These are phyloP conservation scores for Hericium alpestre DNA, from an alignment of 768 basidiomycete genomes.

Conservation along the genomic window DNA sequence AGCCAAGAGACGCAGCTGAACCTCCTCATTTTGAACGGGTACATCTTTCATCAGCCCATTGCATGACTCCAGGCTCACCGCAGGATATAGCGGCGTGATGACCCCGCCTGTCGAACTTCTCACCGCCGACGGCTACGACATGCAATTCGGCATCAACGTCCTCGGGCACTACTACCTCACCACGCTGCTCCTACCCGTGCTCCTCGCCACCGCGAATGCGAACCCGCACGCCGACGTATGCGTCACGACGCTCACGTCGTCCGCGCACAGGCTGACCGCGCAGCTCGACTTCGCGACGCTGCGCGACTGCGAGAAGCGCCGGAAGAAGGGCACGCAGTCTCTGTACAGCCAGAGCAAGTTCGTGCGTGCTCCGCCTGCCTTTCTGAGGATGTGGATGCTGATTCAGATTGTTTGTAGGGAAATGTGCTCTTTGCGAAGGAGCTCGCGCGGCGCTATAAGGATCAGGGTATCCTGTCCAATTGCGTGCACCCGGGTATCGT, in stretches of 20 bases:
- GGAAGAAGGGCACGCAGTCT: neutral
- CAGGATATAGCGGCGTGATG: conserved; percentile 36
- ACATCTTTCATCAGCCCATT: no score
- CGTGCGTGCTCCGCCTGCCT: neutral
- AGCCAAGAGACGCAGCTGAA: conserved; percentile 35
- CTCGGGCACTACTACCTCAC: conserved; percentile 53
- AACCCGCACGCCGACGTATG: conserved; percentile 27
- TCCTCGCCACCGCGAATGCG: conserved; percentile 27
- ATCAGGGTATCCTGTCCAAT: conserved; percentile 32
- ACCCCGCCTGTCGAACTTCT: conserved; percentile 24
- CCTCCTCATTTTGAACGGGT: conserved; percentile 40
- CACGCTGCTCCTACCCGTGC: conserved; percentile 38
- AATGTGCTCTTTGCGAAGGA: conserved; percentile 33
- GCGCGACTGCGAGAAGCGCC: conserved; percentile 15
- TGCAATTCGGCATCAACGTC: conserved; percentile 45
- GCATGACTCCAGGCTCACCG: no score
- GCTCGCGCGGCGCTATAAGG: conserved; percentile 28
- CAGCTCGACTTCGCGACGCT: conserved; percentile 29
- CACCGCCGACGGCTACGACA: conserved; percentile 40
- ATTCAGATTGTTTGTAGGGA: conserved; percentile 19
- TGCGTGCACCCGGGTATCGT: conserved; percentile 25
- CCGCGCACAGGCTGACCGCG: conserved; percentile 22
- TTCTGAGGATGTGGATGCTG: neutral
- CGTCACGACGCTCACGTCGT: conserved; percentile 35
- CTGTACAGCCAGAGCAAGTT: neutral